Evolutionary conservation across 768 basidiomycete genomes (phyloP).

Genomic region (Hortiboletus campestris): DNA sequence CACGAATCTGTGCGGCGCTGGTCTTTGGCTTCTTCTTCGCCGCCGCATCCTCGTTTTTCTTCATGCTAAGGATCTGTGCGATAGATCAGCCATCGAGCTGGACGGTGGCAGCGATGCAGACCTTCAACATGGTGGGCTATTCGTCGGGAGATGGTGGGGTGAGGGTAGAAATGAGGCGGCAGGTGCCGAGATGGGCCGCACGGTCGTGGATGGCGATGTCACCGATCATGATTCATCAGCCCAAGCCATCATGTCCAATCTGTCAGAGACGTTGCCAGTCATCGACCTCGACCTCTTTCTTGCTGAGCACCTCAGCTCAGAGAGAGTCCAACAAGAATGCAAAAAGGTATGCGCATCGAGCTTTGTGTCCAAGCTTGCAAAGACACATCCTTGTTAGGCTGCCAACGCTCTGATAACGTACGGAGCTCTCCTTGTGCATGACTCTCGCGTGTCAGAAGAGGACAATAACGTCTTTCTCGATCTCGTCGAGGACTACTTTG

Average conservation of each 20-base stretch:
- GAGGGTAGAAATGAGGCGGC: constrained; percentile 27
- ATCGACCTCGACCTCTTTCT: constrained; percentile 77
- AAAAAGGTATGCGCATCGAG: constrained; percentile 45
- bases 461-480: constrained; percentile 85
- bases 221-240: not conserved
- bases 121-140: constrained; percentile 44
- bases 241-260: constrained; percentile 37
- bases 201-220: not conserved
- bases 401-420: constrained; percentile 80
- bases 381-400: constrained; percentile 44
- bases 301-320: constrained; percentile 42
- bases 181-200: constrained; percentile 25
- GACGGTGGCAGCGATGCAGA: constrained; percentile 11
- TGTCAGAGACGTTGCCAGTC: constrained; percentile 59
- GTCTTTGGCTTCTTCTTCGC: constrained; percentile 99
- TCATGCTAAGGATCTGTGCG: constrained; percentile 95
- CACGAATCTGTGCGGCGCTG: constrained; percentile 95
- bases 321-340: constrained; percentile 57
- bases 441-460: constrained; percentile 78
- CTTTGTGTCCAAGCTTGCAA: not conserved
- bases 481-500: constrained; percentile 92
- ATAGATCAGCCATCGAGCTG: constrained; percentile 4
- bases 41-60: constrained; percentile 97
- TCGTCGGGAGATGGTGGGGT: constrained; percentile 14
- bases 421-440: constrained; percentile 83